Conservation (phyloP, 1,284 basidiomycete species). For the Volvariella surrecta region DNA sequence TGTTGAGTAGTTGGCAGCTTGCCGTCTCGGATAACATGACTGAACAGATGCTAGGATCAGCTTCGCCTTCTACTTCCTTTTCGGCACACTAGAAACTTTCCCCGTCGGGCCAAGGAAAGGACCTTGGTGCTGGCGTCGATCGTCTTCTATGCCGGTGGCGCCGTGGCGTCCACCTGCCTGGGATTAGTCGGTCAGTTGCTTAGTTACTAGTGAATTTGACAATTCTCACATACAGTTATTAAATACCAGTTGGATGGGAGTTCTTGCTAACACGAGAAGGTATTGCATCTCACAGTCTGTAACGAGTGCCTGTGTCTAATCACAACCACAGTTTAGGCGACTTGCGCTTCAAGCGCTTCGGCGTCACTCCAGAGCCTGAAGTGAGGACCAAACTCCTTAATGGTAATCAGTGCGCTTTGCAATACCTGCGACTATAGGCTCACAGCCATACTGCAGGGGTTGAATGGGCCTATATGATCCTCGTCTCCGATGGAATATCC, state of each 20-base stretch:
- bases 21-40: too few species aligned
- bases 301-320: background rate
- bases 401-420: conserved; percentile 31
- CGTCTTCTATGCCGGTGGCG: too few species aligned
- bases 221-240: too few species aligned
- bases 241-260: conserved; percentile 99
- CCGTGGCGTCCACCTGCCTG: too few species aligned
- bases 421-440: background rate
- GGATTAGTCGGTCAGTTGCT: too few species aligned
- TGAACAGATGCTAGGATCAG: too few species aligned
- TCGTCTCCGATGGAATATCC: conserved; percentile 88
- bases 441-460: conserved; percentile 34
- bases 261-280: conserved; percentile 88
- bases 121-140: too few species aligned
- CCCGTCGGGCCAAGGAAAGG: too few species aligned
- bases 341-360: conserved; percentile 81
- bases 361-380: conserved; percentile 94
- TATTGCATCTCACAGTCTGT: conserved; percentile 25
- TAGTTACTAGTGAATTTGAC: too few species aligned
- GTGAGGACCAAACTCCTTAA: conserved; percentile 74
- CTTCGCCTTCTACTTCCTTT: too few species aligned
- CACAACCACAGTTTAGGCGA: conserved; percentile 69
- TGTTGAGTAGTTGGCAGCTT: too few species aligned
- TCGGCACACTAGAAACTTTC: too few species aligned
- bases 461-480: conserved; percentile 73